Evolutionary conservation across 495 filamentous ascomycete species (phyloP).

Genomic region (Durotheca rogersii): DNA sequence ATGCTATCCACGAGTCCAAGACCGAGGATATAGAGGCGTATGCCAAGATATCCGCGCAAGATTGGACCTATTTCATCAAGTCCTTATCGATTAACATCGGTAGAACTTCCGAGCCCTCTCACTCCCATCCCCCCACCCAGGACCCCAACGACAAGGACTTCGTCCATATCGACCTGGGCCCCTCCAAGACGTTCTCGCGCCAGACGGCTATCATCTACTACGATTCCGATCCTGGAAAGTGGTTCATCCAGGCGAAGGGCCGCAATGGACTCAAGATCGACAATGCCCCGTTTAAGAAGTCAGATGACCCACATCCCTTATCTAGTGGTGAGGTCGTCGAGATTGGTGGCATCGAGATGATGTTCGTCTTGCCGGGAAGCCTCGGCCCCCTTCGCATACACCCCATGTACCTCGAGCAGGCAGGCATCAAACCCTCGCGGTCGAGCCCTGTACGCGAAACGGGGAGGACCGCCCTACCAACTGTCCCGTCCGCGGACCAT

Average conservation of each 20-base stretch:
- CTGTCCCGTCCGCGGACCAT: conserved; percentile 52
- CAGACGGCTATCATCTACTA: conserved; percentile 85
- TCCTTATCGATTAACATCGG: conserved; percentile 80
- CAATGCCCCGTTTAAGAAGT: conserved; percentile 62
- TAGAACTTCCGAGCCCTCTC: conserved; percentile 63
- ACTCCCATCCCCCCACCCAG: conserved; percentile 34
- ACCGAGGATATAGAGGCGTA: conserved; percentile 81
- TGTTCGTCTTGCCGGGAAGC: conserved; percentile 83
- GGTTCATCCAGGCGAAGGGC: conserved; percentile 83
- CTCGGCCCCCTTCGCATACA: conserved; percentile 60
- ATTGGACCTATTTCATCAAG: conserved; percentile 94
- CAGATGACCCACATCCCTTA: conserved; percentile 53
- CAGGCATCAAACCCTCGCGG: conserved; percentile 39
- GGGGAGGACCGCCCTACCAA: conserved; percentile 37
- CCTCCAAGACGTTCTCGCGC: conserved; percentile 87
- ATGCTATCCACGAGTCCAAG: conserved; percentile 66
- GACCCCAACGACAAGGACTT: conserved; percentile 37
- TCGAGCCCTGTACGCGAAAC: conserved; percentile 35
- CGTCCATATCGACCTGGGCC: conserved; percentile 91
- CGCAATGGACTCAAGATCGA: conserved; percentile 88
- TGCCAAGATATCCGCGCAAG: conserved; percentile 85
- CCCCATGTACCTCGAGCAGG: conserved; percentile 52
- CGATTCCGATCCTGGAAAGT: conserved; percentile 64
- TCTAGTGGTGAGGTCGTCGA: conserved; percentile 86
- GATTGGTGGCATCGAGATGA: conserved; percentile 91